Conservation (phyloP, 495 filamentous ascomycete genomes). For the Tuber microsphaerosporum region DNA sequence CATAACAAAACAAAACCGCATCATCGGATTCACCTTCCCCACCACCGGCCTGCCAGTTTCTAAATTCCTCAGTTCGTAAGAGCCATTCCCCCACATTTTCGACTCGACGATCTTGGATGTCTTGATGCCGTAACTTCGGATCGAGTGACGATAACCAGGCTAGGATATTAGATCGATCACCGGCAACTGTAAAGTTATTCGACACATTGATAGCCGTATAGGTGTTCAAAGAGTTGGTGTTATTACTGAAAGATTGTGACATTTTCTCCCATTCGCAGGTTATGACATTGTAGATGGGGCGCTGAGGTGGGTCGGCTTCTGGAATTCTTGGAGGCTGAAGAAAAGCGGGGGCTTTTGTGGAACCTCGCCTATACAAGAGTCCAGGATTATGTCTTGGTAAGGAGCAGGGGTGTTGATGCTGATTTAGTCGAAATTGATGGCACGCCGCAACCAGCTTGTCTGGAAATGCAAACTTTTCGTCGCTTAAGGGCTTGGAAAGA, state of each 20-base stretch:
- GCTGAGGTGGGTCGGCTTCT: not conserved
- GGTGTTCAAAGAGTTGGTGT: not conserved
- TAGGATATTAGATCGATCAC: not conserved
- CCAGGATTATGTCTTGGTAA: too few species aligned
- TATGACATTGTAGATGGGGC: not conserved
- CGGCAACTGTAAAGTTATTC: not conserved
- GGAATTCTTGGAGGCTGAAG: not conserved
- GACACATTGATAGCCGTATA: not conserved
- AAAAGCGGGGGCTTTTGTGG: not conserved
- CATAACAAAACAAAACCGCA: too few species aligned
- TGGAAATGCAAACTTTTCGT: too few species aligned
- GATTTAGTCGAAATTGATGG: too few species aligned
- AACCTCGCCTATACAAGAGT: not conserved
- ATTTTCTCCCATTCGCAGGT: not conserved
- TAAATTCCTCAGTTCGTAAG: too few species aligned
- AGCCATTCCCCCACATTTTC: not conserved
- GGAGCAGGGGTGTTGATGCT: too few species aligned
- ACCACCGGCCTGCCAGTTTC: too few species aligned
- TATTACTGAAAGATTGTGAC: not conserved
- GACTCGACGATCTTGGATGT: not conserved
- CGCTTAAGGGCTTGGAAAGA: too few species aligned
- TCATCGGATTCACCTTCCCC: too few species aligned
- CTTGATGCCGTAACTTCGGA: not conserved
- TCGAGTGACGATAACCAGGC: not conserved
- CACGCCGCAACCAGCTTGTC: too few species aligned